Evolutionary conservation across 768 basidiomycete species (phyloP).

Genomic region (Rhizopogon vinicolor): DNA sequence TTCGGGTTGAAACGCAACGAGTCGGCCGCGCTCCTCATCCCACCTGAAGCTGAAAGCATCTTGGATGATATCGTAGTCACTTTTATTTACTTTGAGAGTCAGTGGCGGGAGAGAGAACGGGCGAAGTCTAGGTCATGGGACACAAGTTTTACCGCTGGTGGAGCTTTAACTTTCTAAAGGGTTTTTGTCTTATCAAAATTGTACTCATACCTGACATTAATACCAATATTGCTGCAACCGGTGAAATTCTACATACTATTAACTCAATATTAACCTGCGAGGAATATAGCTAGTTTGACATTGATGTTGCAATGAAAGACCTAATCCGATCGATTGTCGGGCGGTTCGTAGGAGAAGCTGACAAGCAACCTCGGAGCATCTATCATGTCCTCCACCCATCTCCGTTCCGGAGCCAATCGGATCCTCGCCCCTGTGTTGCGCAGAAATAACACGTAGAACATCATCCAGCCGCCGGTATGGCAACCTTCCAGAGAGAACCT

Average conservation of each 20-base stretch:
- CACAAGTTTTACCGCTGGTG: neutral
- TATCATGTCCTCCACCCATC: neutral
- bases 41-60: constrained; percentile 24
- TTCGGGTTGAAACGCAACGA: constrained; percentile 9
- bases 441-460: neutral
- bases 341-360: neutral
- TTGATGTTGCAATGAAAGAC: neutral
- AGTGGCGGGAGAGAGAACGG: constrained; percentile 22
- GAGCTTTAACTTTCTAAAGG: neutral
- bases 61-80: constrained; percentile 33
- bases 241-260: no score
- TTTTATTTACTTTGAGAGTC: constrained; percentile 29
- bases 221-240: no score
- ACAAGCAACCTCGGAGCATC: neutral
- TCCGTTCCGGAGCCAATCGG: neutral
- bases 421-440: neutral
- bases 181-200: neutral
- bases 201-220: neutral
- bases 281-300: neutral
- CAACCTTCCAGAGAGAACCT: neutral
- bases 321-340: neutral
- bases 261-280: neutral
- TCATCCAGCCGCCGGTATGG: neutral
- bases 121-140: constrained; percentile 9
- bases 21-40: constrained; percentile 19